Evolutionary conservation across 1,284 basidiomycete species (phyloP).

Genomic region (Rhodotorula sp.): DNA sequence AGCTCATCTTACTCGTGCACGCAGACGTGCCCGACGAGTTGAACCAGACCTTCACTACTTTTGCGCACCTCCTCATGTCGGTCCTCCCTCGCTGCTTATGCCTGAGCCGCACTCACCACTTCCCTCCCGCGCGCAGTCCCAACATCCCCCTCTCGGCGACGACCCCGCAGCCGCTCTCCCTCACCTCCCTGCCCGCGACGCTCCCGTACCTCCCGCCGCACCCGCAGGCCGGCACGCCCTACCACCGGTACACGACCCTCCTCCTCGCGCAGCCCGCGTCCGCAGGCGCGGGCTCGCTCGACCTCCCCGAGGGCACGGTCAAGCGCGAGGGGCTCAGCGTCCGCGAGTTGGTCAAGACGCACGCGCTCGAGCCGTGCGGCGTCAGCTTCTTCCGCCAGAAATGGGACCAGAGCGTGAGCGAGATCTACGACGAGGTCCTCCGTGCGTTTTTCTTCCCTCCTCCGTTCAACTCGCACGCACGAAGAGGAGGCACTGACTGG

Average conservation of each 20-base stretch:
- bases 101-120: background rate
- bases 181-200: slow-evolving; percentile 46
- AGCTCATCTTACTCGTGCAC: background rate
- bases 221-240: slow-evolving; percentile 77
- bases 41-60: slow-evolving; percentile 67
- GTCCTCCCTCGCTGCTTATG: slow-evolving; percentile 10
- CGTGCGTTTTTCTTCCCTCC: slow-evolving; percentile 58
- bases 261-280: slow-evolving; percentile 70
- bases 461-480: background rate
- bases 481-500: slow-evolving; percentile 22
- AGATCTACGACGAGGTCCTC: slow-evolving; percentile 67
- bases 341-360: slow-evolving; percentile 62
- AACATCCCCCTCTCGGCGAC: slow-evolving; percentile 75
- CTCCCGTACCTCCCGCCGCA: slow-evolving; percentile 80
- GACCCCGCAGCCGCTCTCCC: slow-evolving; percentile 54
- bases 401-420: slow-evolving; percentile 69
- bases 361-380: slow-evolving; percentile 62
- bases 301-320: slow-evolving; percentile 52
- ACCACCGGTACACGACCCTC: slow-evolving; percentile 79
- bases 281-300: slow-evolving; percentile 46
- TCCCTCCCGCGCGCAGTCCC: slow-evolving; percentile 58
- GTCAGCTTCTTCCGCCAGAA: slow-evolving; percentile 80
- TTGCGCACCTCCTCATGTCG: slow-evolving; percentile 79
- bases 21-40: slow-evolving; percentile 75
- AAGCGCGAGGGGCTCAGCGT: slow-evolving; percentile 66